Base-by-base conservation (phyloP, 129 eudicot genomes). In the Tanacetum coccineum region DNA sequence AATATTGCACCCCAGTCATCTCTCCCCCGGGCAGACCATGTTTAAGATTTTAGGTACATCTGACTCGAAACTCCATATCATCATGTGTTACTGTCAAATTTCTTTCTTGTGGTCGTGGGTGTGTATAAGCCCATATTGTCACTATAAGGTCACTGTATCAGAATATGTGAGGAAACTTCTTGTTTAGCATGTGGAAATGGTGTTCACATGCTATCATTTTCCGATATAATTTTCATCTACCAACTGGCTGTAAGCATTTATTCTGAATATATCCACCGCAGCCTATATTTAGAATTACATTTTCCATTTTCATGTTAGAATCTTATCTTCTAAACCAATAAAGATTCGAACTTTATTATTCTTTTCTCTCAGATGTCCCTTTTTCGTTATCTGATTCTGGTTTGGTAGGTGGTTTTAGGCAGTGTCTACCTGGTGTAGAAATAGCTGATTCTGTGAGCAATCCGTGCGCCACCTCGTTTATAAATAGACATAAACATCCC, bases 401-500 rank as follows among this genome's bases (percentile, higher is more conserved):
- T 74, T 74, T 66, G 9, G 15, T 11, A 70, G 78, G 79, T 75
- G 58, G 72, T 74, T 82, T 75, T 36, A 64, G 81, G 40, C 70
- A 58, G 81, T 75, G 71, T 79, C 12, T 55, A 40, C 74, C 63
- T 84, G 64, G 80, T 79, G 71, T 21, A 42, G 48, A 58, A 36
- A 67, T 71, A 32, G 72, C 44, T 11, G 52, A 71, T 76, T 59
- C 70, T 28, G 5, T 28, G 6, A 28, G 36, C 36, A 28, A 28
- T 5, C 36, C 36, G 36, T 28, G 36, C 36, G 4, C 36, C 36
- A 28, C 36, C 76, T 76, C 67, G 44, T 22, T 63, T 82, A 84
- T 82, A 87, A 72, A 82, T 84, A 82, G 80, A 78, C 71, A 65
- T 48, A 45, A 21, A 62, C 72, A 51, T 6, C 64, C 36, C 54